phyloP scores from a whole-genome alignment of 2,329 filamentous ascomycete species.

The Falciphora oryzae region DNA sequence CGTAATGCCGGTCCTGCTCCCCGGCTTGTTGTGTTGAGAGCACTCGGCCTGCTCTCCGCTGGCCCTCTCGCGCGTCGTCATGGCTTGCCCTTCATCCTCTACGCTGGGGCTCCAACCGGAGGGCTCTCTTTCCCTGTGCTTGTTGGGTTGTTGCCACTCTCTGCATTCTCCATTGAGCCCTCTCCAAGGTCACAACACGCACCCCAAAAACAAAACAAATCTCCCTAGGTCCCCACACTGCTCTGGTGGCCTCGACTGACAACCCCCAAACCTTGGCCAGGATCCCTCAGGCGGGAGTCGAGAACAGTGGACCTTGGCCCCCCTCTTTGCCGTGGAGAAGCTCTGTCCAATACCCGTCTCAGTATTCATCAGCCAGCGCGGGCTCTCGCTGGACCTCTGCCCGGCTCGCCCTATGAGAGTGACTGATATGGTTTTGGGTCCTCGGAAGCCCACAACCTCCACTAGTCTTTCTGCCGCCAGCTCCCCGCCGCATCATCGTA shows the following conservation, averaged over 20 bases:
- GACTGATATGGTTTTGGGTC: background rate
- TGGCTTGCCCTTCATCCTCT: background rate
- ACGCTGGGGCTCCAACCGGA: no score
- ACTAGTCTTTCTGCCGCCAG: background rate
- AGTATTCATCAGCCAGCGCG: conserved; percentile 2
- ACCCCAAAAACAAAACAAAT: no score
- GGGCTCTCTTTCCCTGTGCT: no score
- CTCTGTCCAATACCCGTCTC: background rate
- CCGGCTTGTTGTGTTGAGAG: background rate
- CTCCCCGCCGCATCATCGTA: background rate
- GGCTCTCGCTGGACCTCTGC: background rate
- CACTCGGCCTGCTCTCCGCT: background rate
- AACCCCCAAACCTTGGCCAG: background rate
- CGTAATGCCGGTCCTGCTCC: background rate
- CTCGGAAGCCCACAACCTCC: background rate
- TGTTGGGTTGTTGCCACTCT: no score
- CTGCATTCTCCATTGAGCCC: no score
- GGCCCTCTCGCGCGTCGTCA: background rate
- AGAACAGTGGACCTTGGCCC: background rate
- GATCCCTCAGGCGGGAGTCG: background rate
- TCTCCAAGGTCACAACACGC: no score
- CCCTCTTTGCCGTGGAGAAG: background rate
- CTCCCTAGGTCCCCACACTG: no score
- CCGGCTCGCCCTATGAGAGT: background rate
- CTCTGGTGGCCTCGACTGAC: no score